These are phyloP conservation scores for Trypanosoma platydactyli DNA, from an alignment of 208 protist genomes.

Conservation along the genomic window DNA sequence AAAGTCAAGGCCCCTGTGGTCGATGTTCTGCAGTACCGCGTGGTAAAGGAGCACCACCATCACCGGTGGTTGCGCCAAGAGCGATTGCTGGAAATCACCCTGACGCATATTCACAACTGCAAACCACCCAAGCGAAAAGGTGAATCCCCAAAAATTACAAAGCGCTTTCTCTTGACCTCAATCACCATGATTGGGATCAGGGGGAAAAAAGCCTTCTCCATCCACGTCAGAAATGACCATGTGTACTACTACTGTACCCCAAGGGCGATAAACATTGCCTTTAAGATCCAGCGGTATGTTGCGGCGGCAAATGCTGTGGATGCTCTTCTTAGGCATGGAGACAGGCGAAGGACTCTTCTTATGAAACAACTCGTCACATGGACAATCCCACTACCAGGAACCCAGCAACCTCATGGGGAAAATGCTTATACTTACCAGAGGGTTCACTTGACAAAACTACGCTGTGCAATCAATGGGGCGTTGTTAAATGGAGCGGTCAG, in stretches of 20 bases:
- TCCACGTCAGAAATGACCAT: constrained; percentile 27
- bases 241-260: constrained; percentile 31
- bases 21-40: constrained; percentile 12
- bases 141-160: constrained; percentile 16
- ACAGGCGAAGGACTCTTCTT: constrained; percentile 1
- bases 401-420: background rate
- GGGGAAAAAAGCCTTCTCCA: constrained; percentile 19
- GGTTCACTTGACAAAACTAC: constrained; percentile 2
- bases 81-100: constrained; percentile 24
- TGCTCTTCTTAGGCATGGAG: constrained; percentile 9
- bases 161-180: constrained; percentile 20
- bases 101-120: constrained; percentile 29
- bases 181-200: constrained; percentile 26
- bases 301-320: constrained; percentile 23
- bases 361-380: constrained; percentile 17
- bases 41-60: constrained; percentile 29
- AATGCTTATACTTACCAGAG: background rate
- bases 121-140: constrained; percentile 8
- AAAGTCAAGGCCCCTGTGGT: background rate
- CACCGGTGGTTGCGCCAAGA: constrained; percentile 26
- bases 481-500: background rate
- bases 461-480: constrained; percentile 5
- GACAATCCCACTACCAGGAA: constrained; percentile 18
- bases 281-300: constrained; percentile 28
- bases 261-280: constrained; percentile 25